Base-by-base conservation (phyloP, 1,284 basidiomycete species). In the Melanopsichium pennsylvanicum region DNA sequence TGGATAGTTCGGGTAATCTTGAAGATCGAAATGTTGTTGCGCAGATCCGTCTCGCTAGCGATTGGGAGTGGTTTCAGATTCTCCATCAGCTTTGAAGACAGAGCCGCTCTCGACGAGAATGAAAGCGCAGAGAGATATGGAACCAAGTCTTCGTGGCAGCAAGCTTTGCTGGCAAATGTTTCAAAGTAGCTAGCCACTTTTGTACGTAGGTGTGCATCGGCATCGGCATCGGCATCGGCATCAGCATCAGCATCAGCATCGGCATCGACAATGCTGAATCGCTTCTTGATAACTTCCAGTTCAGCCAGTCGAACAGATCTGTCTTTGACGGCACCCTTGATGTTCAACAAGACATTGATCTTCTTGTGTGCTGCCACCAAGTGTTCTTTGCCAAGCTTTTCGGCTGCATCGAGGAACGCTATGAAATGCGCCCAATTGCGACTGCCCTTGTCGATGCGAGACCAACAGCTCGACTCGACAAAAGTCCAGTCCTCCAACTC, bases 91-190 rank as follows among this genome's bases (percentile, higher is more conserved):
- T 36, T 37, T 2, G 39, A 44, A 10, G 29, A 13, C 19, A 64
- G 18, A 40, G n/a, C 26, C 12, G 75, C 71, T 15, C 72, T 49
- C 3, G 85, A 83, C 37, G 82, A 83, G 25, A 84, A 81, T 0
- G 76, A 67, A 4, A 89, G 81, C 8, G 76, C 72, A 33, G 87
- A 80, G 4, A 82, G 70, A 75, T 89, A 92, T 5, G 87, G 86
- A 63, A 85, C 85, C 37, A 95, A 82, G 72, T 95, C 92, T 81
- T 93, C 91, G 63, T 88, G 91, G 78, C 90, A 92, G 79, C 89
- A 91, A 5, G 88, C 84, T 81, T 93, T 95, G 78, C 88, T 86
- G 11, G 89, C 88, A 74, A 92, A 87, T 54, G 83, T 84, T 33
- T 86, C 83, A 74, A 92, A 88, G 79, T 94, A 95, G 39, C 84